Conservation (phyloP, 805 yeast genomes). For the Vanderwaltozyma yarrowii region DNA sequence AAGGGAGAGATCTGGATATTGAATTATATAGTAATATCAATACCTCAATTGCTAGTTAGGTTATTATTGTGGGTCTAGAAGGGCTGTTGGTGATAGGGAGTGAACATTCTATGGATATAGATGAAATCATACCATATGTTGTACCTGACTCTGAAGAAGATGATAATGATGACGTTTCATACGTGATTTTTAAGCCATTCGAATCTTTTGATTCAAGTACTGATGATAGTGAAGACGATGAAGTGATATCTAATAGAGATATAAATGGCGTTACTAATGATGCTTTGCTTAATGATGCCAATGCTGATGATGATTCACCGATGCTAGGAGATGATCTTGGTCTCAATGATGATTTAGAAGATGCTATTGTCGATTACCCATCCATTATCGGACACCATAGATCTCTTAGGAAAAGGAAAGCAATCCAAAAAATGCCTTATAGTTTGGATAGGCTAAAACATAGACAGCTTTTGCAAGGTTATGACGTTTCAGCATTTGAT, state of each 20-base stretch:
- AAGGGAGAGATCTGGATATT: no score
- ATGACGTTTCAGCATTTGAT: constrained; percentile 20
- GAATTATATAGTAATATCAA: background rate
- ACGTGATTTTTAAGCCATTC: background rate
- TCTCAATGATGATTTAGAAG: no score
- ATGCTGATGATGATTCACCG: background rate
- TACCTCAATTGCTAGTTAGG: no score
- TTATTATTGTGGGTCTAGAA: no score
- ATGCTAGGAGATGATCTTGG: background rate
- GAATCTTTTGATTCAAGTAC: background rate
- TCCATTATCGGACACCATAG: constrained; percentile 6
- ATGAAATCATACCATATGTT: background rate
- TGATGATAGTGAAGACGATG: background rate
- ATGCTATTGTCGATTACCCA: no score
- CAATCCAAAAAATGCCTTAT: constrained; percentile 29
- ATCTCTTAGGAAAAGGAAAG: constrained; percentile 23
- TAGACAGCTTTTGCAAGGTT: constrained; percentile 23
- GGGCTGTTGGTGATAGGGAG: no score
- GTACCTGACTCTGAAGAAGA: constrained; percentile 3
- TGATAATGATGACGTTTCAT: background rate
- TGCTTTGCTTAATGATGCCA: background rate
- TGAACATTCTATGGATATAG: constrained; percentile 2
- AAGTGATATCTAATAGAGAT: background rate
- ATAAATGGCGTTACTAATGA: background rate
- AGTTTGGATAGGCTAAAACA: constrained; percentile 27